Base-by-base conservation (phyloP, 129 eudicot species). In the Chrysanthemum makinoi region DNA sequence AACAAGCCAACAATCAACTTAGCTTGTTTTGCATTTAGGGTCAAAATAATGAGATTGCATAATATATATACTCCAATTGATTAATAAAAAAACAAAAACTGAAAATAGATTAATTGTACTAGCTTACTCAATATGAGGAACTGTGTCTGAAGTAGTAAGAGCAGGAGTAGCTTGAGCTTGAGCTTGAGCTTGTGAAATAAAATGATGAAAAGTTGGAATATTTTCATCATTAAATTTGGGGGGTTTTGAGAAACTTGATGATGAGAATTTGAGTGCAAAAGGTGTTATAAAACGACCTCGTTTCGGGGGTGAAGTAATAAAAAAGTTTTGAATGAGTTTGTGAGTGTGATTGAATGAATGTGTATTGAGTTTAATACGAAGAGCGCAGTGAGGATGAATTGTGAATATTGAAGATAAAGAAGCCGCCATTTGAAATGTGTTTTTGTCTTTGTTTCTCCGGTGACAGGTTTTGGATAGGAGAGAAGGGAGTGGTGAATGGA, bases 101-200 rank as follows among this genome's bases (percentile, higher is more conserved):
- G 9, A 12, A 51, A 2, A 12, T 2, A 14, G 56, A 13, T 49
- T 10, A 11, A 50, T 50, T 33, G 39, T 3, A 65, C 61, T 0
- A 24, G 79, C 89, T 81, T 76, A 84, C 93, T 79, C 80, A 35
- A 72, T 4, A 44, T 76, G 81, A 18, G 75, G 24, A 39, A 75
- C 20, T 33, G 59, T 10, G 44, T 84, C 83, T 11, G 82, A 74
- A 46, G 74, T 65, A 33, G 73, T 47, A 53, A 67, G 48, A 22
- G 83, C 74, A 17, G 86, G 44, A 10, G 82, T 79, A 22, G 83
- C 74, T 22, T 84, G 44, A 10, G 81, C 81, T 22, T 84, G 44
- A 10, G 81, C 81, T 72, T 81, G 86, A 66, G 88, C 73, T 81
- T 75, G 84, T 46, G 86, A 70, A 52, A 77, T 60, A 69, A 87